These are phyloP conservation scores for Podila minutissima DNA, from an alignment of 192 early-diverging fungal genomes.

Conservation along the genomic window DNA sequence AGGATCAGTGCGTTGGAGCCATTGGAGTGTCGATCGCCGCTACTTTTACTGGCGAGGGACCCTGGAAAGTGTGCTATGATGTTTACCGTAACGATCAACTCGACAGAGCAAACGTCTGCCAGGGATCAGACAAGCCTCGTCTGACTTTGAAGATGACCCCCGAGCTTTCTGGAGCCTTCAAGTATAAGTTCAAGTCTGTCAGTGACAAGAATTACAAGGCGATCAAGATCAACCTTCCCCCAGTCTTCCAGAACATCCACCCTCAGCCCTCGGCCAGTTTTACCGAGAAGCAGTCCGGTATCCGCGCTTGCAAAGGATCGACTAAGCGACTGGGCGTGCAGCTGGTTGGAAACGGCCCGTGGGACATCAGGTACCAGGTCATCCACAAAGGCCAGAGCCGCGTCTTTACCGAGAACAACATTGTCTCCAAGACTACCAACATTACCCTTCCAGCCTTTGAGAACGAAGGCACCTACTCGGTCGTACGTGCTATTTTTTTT, in stretches of 20 bases:
- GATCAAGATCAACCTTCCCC: conserved; percentile 20
- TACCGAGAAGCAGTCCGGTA: conserved; percentile 2
- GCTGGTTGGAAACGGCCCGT: conserved; percentile 36
- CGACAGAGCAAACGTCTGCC: conserved; percentile 12
- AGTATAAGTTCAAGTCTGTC: conserved; percentile 39
- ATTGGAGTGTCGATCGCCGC: conserved; percentile 43
- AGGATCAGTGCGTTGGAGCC: conserved; percentile 41
- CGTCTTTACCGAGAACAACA: conserved; percentile 16
- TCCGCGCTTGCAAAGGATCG: conserved; percentile 29
- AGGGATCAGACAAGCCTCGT: conserved; percentile 28
- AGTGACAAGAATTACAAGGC: conserved; percentile 40
- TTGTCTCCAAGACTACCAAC: conserved; percentile 14
- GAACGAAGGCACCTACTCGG: conserved; percentile 31
- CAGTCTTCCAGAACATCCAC: conserved; percentile 42
- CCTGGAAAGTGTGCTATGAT: conserved; percentile 43
- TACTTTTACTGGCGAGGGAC: conserved; percentile 46
- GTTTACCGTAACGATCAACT: conserved; percentile 18
- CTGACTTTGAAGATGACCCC: conserved; percentile 39
- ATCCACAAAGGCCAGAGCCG: conserved; percentile 25
- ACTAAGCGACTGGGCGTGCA: conserved; percentile 22
- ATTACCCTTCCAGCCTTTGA: conserved; percentile 37
- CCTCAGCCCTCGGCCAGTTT: conserved; percentile 40
- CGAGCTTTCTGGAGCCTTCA: conserved; percentile 19
- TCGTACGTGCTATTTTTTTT: conserved; percentile 6
- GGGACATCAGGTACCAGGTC: conserved; percentile 44